Evolutionary conservation across 1,284 basidiomycete species (phyloP), one percentile per base, ranked within the genome.

Genomic region (Pseudozyma sp.): DNA sequence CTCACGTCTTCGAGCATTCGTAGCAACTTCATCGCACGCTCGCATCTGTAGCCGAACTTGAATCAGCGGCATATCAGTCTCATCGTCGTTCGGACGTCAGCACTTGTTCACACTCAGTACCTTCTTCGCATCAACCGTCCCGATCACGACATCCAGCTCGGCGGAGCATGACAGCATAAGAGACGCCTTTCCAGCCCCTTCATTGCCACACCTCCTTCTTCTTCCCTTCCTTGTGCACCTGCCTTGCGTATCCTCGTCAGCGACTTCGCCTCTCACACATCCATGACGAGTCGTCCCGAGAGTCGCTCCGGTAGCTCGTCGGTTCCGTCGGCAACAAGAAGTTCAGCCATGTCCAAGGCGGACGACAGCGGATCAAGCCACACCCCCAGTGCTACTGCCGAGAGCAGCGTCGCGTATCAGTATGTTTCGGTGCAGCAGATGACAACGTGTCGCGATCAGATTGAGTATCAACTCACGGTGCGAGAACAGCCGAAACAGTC

Each of bases 401-500:
- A 75, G 30, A 68, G 49, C 43, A 66, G 75, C 46, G 65, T 75
- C 11, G 78, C 75, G 14, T 81, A 78, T 47, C 79, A 80, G 31
- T 81, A 78, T 40, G 70, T 79, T 7, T 56, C 78, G 5, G 70
- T 81, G 3, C 70, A 75, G 44, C 79, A 81, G 50, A 70, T 79
- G 60, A 70, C 69, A 4, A 40, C 68, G 17, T 42, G 52, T 37
- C 66, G 79, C 46, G 76, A 81, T 31, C 67, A 78, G 60, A 79
- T 81, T 45, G 80, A 82, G 48, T 82, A 81, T 49, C 73, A 75
- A 24, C 49, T 82, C 30, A 79, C 73, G 7, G 68, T 82, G 14
- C 75, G 80, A 24, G 80, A 82, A 50, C 80, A 82, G 57, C 80
- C 80, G 2, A 79, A 80, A 45, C 80, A 82, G n/a, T 78, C 79